phyloP scores from a whole-genome alignment of 1,139 yeast species.

The Kurtzmaniella quercitrusa region DNA sequence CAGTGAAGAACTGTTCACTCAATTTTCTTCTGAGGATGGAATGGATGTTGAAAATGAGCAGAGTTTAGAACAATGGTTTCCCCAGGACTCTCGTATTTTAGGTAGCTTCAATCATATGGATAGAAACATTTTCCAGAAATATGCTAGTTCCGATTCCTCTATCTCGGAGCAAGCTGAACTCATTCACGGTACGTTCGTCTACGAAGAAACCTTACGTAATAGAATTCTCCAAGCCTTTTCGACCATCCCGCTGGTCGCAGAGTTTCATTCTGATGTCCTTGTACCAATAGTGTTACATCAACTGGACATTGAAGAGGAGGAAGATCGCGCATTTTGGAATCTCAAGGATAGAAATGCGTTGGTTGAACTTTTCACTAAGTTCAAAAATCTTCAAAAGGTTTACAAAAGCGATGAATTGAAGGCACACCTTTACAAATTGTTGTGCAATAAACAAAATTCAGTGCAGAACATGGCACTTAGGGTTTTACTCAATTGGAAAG shows the following conservation, averaged over 20 bases:
- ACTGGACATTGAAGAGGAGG: conserved; percentile 21
- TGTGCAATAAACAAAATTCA: conserved; percentile 59
- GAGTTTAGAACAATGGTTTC: conserved; percentile 25
- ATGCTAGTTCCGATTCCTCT: conserved; percentile 20
- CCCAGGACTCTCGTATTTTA: conserved; percentile 26
- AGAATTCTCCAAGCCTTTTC: conserved; percentile 49
- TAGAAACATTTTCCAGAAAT: conserved; percentile 18
- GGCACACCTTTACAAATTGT: conserved; percentile 47
- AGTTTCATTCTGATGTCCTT: conserved; percentile 50
- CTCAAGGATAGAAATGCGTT: conserved; percentile 60
- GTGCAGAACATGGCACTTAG: conserved; percentile 72
- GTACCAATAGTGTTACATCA: conserved; percentile 50
- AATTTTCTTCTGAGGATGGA: conserved; percentile 17
- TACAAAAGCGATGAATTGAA: conserved; percentile 50
- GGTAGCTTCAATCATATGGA: conserved; percentile 22
- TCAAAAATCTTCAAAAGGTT: conserved; percentile 58
- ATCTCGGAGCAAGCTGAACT: conserved; percentile 32
- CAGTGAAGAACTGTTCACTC: conserved; percentile 2
- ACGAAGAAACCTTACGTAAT: conserved; percentile 38
- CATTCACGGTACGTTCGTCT: conserved; percentile 27
- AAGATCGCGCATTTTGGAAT: conserved; percentile 40
- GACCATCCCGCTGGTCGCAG: conserved; percentile 63
- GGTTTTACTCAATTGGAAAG: conserved; percentile 65
- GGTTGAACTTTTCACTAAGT: conserved; percentile 58
- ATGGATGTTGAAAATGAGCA: conserved; percentile 18